Evolutionary conservation across 169 alveolate genomes (phyloP).

Genomic region (Cryptosporidium ryanae): DNA sequence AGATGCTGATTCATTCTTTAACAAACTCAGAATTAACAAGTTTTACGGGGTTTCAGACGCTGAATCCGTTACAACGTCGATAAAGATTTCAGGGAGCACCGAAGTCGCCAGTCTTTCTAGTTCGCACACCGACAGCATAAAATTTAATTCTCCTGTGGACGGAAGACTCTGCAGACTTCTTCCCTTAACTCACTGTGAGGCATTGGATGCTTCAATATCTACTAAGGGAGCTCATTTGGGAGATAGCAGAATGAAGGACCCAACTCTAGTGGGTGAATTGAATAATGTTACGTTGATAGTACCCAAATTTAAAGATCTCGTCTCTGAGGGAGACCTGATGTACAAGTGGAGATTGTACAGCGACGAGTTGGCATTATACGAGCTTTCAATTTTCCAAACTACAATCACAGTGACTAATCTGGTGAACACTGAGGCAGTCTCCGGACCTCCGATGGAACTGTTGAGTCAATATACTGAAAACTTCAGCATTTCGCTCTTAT

Average conservation of each 20-base stretch:
- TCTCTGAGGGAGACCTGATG: background rate
- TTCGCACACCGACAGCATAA: background rate
- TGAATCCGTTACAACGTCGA: background rate
- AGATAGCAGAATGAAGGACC: background rate
- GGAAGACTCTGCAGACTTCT: conserved; percentile 11
- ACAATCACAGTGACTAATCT: conserved; percentile 3
- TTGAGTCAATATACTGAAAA: conserved; percentile 56
- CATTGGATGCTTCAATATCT: conserved; percentile 4
- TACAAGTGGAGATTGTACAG: conserved; percentile 29
- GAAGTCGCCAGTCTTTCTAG: background rate
- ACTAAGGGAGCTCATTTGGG: background rate
- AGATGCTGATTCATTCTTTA: conserved; percentile 7
- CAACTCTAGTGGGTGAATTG: background rate
- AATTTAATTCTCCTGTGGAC: background rate
- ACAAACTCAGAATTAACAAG: conserved; percentile 11
- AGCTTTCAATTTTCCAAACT: conserved; percentile 49
- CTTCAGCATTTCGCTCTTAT: conserved; percentile 18
- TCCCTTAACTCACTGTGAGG: conserved; percentile 36
- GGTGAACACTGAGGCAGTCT: conserved; percentile 4
- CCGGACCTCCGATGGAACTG: conserved; percentile 57
- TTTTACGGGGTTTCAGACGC: no score
- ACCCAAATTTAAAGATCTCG: background rate
- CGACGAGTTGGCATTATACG: conserved; percentile 17
- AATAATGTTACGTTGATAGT: conserved; percentile 21
- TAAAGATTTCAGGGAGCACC: background rate